A percentile compares a stretch with the other conserved stretches of the same genome.
Evolutionary conservation across 2,329 filamentous ascomycete species (phyloP).

Genomic region (Penicillium sp.): DNA sequence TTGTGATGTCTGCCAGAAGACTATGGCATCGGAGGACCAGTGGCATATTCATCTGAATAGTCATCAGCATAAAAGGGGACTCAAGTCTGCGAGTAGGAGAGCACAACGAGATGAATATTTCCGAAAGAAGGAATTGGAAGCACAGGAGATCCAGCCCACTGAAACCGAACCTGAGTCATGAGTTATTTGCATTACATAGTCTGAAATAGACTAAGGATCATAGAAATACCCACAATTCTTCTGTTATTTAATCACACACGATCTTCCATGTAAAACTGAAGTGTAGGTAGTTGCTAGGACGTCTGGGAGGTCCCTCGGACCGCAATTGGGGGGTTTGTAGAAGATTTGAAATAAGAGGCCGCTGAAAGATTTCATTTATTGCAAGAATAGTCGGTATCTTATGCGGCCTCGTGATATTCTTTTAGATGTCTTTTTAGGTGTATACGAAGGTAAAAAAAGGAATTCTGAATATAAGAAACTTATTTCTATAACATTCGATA

Average conservation of each 20-base stretch:
- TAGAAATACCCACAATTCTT: conserved; percentile 1
- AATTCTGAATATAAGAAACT: too few species aligned
- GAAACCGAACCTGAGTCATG: neutral
- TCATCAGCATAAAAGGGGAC: conserved; percentile 56
- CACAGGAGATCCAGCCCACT: neutral
- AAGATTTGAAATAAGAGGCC: neutral
- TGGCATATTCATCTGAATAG: conserved; percentile 59
- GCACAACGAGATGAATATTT: conserved; percentile 35
- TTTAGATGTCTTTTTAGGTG: too few species aligned
- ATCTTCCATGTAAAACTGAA: neutral
- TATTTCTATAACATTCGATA: too few species aligned
- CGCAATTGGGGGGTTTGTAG: neutral
- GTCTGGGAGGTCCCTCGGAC: neutral
- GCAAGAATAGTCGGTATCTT: too few species aligned
- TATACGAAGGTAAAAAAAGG: too few species aligned
- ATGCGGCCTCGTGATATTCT: too few species aligned
- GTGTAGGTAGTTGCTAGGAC: neutral
- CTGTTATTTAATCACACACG: neutral
- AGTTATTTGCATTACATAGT: neutral
- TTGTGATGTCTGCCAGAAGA: conserved; percentile 69
- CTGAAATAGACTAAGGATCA: neutral
- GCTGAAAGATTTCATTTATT: too few species aligned
- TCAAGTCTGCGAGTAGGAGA: conserved; percentile 44
- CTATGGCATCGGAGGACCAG: conserved; percentile 55
- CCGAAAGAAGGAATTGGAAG: conserved; percentile 22